Evolutionary conservation across 1,139 yeast genomes (phyloP), one percentile per base, ranked within the genome.

Genomic region (Casaregolazyma lundiana): DNA sequence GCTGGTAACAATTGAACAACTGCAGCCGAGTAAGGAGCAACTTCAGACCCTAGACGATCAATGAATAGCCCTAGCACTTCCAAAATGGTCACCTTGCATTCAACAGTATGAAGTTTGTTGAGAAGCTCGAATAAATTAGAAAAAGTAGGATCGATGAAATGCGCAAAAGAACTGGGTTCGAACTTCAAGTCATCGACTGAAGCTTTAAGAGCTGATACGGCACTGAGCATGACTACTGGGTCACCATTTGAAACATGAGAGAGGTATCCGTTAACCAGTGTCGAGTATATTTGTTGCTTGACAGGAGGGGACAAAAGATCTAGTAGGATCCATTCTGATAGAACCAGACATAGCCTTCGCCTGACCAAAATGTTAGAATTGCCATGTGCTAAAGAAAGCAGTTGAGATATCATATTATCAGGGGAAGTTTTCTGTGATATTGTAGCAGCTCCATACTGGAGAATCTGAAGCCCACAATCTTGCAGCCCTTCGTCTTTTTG

Each of bases 151-250:
- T 77, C 73, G 47, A 85, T 68, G 58, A 67, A 88, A 0, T 94
- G 89, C 50, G 76, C 68, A 57, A 92, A 87, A 37, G 72, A 78
- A 9, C 68, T 70, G 50, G 85, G 80, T 37, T 80, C 74, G 61
- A 90, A 89, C 52, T 85, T 92, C 89, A 95, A 88, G 56, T 88
- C 97, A 51, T 87, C 92, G 22, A 89, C 72, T 41, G 85, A 73
- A 21, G 77, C 72, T 52, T 81, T 74, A 13, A 89, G 67, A 0
- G 90, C 78, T 57, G 83, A 85, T n/a, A 85, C 72, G 0, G 94
- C 82, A 1, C 95, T 79, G 19, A 90, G 64, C 55, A 76, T 76
- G 1, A 92, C 95, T 15, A 88, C 95, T 46, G 75, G 71, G 60
- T 90, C 97, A 29, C 69, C 67, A 8, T 65, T 50, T 2, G 73